Evolutionary conservation across 2,329 filamentous ascomycete genomes (phyloP), one percentile per base, ranked within the genome.

Genomic region (Aspergillus texensis): DNA sequence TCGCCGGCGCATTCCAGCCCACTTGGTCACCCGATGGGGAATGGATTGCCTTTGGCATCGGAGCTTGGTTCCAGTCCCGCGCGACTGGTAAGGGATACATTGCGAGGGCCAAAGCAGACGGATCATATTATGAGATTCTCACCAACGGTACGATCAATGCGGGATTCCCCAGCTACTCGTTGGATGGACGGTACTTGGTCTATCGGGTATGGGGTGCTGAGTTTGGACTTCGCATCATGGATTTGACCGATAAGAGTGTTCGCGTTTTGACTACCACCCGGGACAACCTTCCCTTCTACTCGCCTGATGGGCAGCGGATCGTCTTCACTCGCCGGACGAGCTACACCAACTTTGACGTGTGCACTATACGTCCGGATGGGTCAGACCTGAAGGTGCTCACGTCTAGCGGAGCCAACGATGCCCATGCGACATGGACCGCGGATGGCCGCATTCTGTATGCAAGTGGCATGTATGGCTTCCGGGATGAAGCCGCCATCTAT

Each of bases 381-480:
- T 76, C 73, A 0, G 77, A 78, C 30, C 66, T 80, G 14, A 70
- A 62, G 14, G 60, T 71, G 12, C 63, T 80, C 12, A 80, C 77
- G 0, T 71, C 67, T 6, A 77, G 73, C 55, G 70, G 71, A 6
- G 77, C 75, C 5, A 81, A 82, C 57, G 80, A 82, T 58, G 79
- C 80, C 0, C 80, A 82, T 67, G 80, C 80, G 1, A 78, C 81
- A 1, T 82, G 80, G 79, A 74, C 76, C 0, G 69, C 73, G 1
- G 80, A 82, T 69, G 78, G 79, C 9, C 72, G 74, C 6, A 82
- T 83, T 41, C 64, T 80, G 65, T 83, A 74, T 46, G 75, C 68
- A 8, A 80, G 71, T 11, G 80, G 80, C 5, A 78, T 78, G 77
- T 82, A 77, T 59, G 80, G 79, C 2, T 82, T 82, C 70, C 72